These are phyloP conservation scores for Helenozyma baotianmanensis DNA, from an alignment of 805 yeast genomes.

Conservation along the genomic window DNA sequence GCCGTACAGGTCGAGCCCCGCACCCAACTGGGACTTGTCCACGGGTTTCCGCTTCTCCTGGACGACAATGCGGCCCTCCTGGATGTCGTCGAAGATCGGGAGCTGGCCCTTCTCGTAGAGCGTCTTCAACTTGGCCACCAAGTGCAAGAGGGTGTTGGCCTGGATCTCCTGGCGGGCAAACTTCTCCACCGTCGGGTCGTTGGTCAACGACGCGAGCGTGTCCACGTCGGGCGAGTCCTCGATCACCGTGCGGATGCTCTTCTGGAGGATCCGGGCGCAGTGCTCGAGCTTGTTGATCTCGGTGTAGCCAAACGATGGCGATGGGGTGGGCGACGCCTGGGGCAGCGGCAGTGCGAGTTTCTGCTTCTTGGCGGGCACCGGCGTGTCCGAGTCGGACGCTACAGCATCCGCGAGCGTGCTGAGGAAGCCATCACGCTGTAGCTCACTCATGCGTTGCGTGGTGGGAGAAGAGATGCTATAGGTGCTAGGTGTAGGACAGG, in stretches of 20 bases:
- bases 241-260: slow-evolving; percentile 31
- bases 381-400: background rate
- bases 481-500: too few relatives aligned
- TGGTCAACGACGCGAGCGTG: slow-evolving; percentile 32
- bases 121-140: slow-evolving; percentile 59
- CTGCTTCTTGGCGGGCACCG: background rate
- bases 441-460: too few relatives aligned
- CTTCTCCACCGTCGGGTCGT: slow-evolving; percentile 29
- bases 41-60: slow-evolving; percentile 2
- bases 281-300: slow-evolving; percentile 39
- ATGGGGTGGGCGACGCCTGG: background rate
- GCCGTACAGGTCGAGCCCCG: background rate
- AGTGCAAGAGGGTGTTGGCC: slow-evolving; percentile 48
- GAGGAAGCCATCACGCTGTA: background rate
- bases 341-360: slow-evolving; percentile 1
- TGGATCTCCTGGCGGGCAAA: slow-evolving; percentile 48
- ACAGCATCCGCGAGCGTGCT: background rate
- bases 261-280: slow-evolving; percentile 40
- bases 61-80: slow-evolving; percentile 33
- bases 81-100: slow-evolving; percentile 53
- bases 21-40: background rate
- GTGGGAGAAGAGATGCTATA: too few relatives aligned
- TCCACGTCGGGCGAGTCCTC: slow-evolving; percentile 53
- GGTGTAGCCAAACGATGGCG: slow-evolving; percentile 23
- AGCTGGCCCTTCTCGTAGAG: slow-evolving; percentile 46